A percentile compares a stretch with the other conserved stretches of the same genome.
phyloP scores from a whole-genome alignment of 208 protist species.

The Kentomonas sorsogonicus region DNA sequence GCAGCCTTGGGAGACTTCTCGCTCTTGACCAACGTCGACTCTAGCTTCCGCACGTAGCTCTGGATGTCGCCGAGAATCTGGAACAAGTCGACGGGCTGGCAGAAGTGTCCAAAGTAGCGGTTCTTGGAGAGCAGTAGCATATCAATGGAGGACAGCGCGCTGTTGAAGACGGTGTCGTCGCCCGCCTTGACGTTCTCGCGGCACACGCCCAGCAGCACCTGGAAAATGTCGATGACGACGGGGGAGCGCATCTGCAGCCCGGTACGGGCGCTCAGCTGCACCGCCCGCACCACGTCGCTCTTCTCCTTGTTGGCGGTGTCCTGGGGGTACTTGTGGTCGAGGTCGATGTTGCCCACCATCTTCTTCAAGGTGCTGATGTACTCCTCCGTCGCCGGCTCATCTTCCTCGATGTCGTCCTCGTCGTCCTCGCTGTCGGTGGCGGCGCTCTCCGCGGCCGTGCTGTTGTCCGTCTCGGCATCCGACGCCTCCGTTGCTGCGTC shows the following conservation, averaged over 20 bases:
- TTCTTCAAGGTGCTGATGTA: constrained; percentile 79
- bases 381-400: constrained; percentile 79
- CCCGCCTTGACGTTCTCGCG: constrained; percentile 74
- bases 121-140: constrained; percentile 76
- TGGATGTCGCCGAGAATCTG: constrained; percentile 85
- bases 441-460: not conserved
- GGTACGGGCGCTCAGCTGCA: constrained; percentile 61
- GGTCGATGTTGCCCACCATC: constrained; percentile 80
- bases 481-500: constrained; percentile 11
- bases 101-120: constrained; percentile 79
- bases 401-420: constrained; percentile 37
- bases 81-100: constrained; percentile 59
- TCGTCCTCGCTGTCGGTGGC: constrained; percentile 16
- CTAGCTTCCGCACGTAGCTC: constrained; percentile 78
- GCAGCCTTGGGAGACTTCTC: constrained; percentile 38
- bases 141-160: constrained; percentile 51
- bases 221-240: constrained; percentile 71
- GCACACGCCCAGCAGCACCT: constrained; percentile 79
- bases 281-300: constrained; percentile 67
- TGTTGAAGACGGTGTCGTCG: constrained; percentile 79
- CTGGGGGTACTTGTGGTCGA: constrained; percentile 72
- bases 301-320: constrained; percentile 75
- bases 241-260: constrained; percentile 60
- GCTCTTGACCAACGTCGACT: constrained; percentile 37
- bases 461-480: constrained; percentile 9